Percentiles rank a stretch among this genome's conserved stretches.
Evolutionary conservation across 306 rosid species (phyloP).

Genomic region (Glycyrrhiza uralensis): DNA sequence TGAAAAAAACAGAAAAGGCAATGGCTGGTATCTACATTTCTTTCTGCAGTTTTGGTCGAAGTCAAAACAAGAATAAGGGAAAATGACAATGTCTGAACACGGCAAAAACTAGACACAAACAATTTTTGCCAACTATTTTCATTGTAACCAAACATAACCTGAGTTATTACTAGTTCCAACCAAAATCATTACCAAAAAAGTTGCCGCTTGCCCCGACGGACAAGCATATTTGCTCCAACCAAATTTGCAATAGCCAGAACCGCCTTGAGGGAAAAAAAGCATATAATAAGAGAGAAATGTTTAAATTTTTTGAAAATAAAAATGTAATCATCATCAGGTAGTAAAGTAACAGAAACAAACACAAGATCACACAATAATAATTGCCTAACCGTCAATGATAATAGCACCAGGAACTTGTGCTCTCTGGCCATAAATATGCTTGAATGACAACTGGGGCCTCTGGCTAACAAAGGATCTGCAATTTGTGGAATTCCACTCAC

Average conservation of each 20-base stretch:
- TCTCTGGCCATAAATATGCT: constrained; percentile 60
- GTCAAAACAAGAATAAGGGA: neutral
- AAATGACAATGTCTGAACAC: neutral
- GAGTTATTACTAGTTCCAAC: neutral
- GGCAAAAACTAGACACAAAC: neutral
- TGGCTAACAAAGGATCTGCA: constrained; percentile 44
- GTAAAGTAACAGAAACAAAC: constrained; percentile 18
- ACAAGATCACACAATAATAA: neutral
- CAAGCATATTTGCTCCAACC: constrained; percentile 73
- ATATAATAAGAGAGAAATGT: neutral
- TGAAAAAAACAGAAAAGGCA: constrained; percentile 11
- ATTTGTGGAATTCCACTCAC: neutral
- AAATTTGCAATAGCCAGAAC: constrained; percentile 95
- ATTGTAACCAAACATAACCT: neutral
- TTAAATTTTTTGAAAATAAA: neutral
- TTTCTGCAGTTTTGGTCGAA: neutral
- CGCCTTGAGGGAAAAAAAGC: constrained; percentile 49
- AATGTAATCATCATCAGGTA: neutral
- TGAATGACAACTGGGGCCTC: constrained; percentile 51
- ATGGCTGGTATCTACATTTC: neutral
- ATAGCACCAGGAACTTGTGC: constrained; percentile 62
- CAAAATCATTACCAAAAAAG: constrained; percentile 68
- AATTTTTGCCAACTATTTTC: constrained; percentile 8
- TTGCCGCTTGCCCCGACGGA: constrained; percentile 72
- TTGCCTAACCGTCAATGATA: constrained; percentile 73